These are phyloP conservation scores for Ophiocytium majus DNA, from an alignment of 352 stramenopile species.

Conservation along the genomic window DNA sequence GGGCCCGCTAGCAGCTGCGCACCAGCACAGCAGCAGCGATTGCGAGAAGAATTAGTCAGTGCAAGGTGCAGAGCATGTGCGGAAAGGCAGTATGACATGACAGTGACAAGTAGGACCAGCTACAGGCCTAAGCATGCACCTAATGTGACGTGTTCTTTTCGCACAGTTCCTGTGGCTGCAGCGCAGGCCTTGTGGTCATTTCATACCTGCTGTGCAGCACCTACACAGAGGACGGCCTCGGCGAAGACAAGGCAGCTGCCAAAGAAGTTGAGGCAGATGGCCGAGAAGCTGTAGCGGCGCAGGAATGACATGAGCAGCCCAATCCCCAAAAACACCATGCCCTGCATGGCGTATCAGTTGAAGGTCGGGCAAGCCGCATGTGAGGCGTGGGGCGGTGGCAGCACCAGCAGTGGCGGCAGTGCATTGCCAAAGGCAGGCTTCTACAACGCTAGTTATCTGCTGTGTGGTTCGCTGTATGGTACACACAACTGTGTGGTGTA, in stretches of 20 bases:
- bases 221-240: neutral
- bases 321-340: neutral
- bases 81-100: too few species aligned
- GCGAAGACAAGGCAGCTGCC: neutral
- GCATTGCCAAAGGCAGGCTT: too few species aligned
- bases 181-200: too few species aligned
- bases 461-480: too few species aligned
- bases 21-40: neutral
- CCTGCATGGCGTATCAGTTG: neutral
- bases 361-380: neutral
- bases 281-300: neutral
- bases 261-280: neutral
- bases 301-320: conserved; percentile 4
- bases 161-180: too few species aligned
- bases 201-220: neutral
- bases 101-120: too few species aligned
- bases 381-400: neutral
- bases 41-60: too few species aligned
- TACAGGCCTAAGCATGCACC: too few species aligned
- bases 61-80: too few species aligned
- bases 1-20: neutral
- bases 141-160: too few species aligned
- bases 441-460: too few species aligned
- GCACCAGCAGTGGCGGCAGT: too few species aligned
- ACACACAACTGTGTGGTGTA: neutral